phyloP scores from a whole-genome alignment of 176 grass and related monocot genomes.

The Paspalum notatum region DNA sequence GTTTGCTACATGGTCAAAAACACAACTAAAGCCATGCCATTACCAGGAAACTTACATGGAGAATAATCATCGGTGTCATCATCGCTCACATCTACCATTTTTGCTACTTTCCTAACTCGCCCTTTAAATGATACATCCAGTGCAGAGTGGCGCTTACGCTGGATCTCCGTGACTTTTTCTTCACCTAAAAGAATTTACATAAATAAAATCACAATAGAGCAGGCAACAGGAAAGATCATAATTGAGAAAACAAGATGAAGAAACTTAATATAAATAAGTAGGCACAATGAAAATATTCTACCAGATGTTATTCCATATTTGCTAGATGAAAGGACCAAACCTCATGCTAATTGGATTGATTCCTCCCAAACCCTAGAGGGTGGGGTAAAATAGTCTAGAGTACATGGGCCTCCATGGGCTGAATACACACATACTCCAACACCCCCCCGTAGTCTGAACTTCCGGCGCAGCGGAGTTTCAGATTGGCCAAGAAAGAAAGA shows the following conservation, averaged over 20 bases:
- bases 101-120: slow-evolving; percentile 84
- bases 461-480: no score
- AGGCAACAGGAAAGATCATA: slow-evolving; percentile 35
- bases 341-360: no score
- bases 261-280: not conserved
- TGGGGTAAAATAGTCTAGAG: no score
- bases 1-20: slow-evolving; percentile 24
- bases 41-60: slow-evolving; percentile 66
- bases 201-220: slow-evolving; percentile 35
- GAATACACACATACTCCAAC: no score
- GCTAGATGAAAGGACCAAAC: slow-evolving; percentile 14
- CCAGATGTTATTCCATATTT: slow-evolving; percentile 20
- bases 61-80: slow-evolving; percentile 85
- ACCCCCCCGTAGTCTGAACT: no score
- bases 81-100: slow-evolving; percentile 76
- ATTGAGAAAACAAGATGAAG: slow-evolving; percentile 27
- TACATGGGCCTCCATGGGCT: no score
- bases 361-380: no score
- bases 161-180: slow-evolving; percentile 72
- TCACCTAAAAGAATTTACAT: slow-evolving; percentile 58
- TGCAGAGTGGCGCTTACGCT: slow-evolving; percentile 82
- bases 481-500: no score
- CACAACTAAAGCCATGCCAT: slow-evolving; percentile 22
- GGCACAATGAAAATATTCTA: slow-evolving; percentile 14
- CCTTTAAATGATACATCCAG: slow-evolving; percentile 88